These are phyloP conservation scores for Holtermannia corniformis DNA, from an alignment of 768 basidiomycete species.

Conservation along the genomic window DNA sequence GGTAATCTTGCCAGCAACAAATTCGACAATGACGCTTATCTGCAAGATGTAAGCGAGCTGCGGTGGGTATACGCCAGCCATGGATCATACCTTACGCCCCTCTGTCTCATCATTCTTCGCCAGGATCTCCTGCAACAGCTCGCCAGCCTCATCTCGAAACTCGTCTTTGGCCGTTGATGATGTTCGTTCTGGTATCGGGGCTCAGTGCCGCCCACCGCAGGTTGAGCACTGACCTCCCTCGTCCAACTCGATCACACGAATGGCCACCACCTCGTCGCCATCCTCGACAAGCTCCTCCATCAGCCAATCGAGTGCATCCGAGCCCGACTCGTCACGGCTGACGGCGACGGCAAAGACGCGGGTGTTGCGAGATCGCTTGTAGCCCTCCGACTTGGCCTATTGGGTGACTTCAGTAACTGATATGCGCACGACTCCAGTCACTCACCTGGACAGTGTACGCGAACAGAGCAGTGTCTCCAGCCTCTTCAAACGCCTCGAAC, in stretches of 20 bases:
- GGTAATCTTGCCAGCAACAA: conserved; percentile 81
- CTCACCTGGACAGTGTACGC: conserved; percentile 35
- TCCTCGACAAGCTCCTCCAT: conserved; percentile 62
- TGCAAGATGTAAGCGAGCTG: conserved; percentile 29
- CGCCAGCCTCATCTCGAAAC: conserved; percentile 70
- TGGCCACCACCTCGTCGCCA: conserved; percentile 86
- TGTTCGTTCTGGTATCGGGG: conserved; percentile 51
- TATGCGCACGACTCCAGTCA: background rate
- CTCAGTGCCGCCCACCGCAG: conserved; percentile 1
- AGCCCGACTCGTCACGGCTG: conserved; percentile 76
- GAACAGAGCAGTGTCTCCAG: conserved; percentile 37
- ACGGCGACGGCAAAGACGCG: conserved; percentile 84
- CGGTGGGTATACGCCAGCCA: background rate
- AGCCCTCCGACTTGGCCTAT: conserved; percentile 69
- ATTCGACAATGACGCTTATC: conserved; percentile 87
- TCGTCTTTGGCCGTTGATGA: conserved; percentile 29
- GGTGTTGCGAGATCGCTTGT: conserved; percentile 62
- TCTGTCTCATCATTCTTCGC: conserved; percentile 70
- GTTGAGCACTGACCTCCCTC: conserved; percentile 54
- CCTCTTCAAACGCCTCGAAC: conserved; percentile 42
- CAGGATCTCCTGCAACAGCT: conserved; percentile 69
- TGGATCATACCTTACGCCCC: conserved; percentile 55
- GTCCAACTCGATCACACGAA: conserved; percentile 80
- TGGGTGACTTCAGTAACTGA: no score
- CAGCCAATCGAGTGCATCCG: conserved; percentile 85